These are phyloP conservation scores for Solanum commersonii DNA, from an alignment of 257 asterid genomes.

Conservation along the genomic window DNA sequence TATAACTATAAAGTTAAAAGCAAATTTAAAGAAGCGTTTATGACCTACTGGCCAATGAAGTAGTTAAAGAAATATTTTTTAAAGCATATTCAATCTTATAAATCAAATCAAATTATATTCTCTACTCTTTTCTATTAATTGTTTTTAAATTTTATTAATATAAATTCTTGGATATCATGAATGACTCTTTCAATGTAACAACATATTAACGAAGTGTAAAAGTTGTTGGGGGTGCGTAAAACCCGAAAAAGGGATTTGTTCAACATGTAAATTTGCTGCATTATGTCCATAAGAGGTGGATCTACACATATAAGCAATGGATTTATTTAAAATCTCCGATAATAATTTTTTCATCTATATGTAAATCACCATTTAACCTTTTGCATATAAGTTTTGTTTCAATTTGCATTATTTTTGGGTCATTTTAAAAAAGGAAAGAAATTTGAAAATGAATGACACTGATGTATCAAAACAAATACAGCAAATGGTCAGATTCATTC, in stretches of 20 bases:
- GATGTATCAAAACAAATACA: constrained; percentile 54
- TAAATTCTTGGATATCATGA: background rate
- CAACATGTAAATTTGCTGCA: background rate
- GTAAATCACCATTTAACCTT: background rate
- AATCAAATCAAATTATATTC: background rate
- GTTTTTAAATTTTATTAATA: background rate
- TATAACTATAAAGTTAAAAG: background rate
- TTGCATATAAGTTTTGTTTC: background rate
- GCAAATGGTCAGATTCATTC: constrained; percentile 50
- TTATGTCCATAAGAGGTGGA: background rate
- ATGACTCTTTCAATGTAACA: background rate
- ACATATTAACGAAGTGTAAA: background rate
- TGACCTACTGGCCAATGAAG: background rate
- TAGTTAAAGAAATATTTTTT: background rate
- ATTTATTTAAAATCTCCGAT: background rate
- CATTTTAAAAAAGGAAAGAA: background rate
- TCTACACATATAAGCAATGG: background rate
- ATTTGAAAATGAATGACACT: constrained; percentile 27
- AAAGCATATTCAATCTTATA: background rate
- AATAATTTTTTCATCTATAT: background rate
- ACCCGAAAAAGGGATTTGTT: background rate
- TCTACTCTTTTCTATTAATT: background rate
- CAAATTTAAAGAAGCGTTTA: too few species aligned
- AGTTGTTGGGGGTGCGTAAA: background rate
- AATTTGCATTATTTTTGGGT: background rate